Conservation (phyloP, 768 basidiomycete genomes). For the Boletus eberwhitei region DNA sequence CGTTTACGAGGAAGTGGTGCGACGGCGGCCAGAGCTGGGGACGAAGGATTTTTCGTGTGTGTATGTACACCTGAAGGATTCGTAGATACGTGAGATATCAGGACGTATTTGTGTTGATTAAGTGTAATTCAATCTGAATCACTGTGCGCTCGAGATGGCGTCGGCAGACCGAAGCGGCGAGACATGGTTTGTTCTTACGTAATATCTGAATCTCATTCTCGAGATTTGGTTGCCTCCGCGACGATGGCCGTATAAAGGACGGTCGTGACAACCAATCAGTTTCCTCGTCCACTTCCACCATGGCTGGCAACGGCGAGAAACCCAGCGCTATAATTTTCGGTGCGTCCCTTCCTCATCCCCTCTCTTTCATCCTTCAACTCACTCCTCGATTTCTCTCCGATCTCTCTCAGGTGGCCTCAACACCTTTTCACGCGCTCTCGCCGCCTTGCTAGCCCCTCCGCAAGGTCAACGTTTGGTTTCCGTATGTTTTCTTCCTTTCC, state of each 20-base stretch:
- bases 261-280: conserved; percentile 22
- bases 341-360: conserved; percentile 34
- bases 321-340: conserved; percentile 78
- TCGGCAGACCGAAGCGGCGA: no score
- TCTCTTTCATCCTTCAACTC: not conserved
- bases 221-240: conserved; percentile 25
- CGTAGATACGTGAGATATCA: not conserved
- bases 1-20: conserved; percentile 58
- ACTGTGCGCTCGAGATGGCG: no score
- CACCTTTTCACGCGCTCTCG: conserved; percentile 72
- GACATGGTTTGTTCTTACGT: conserved; percentile 3
- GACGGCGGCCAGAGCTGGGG: conserved; percentile 54
- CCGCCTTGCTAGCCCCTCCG: conserved; percentile 61
- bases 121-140: no score
- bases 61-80: conserved; percentile 55
- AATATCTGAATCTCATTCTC: conserved; percentile 10
- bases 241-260: conserved; percentile 26
- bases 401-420: conserved; percentile 66
- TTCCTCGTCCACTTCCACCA: conserved; percentile 18
- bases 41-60: conserved; percentile 80
- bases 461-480: conserved; percentile 69
- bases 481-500: conserved; percentile 41
- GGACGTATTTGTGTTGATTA: no score
- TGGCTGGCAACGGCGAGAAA: conserved; percentile 36
- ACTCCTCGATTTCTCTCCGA: conserved; percentile 5